Base-by-base conservation (phyloP, 352 stramenopile genomes). In the Phytophthora fragariae region DNA sequence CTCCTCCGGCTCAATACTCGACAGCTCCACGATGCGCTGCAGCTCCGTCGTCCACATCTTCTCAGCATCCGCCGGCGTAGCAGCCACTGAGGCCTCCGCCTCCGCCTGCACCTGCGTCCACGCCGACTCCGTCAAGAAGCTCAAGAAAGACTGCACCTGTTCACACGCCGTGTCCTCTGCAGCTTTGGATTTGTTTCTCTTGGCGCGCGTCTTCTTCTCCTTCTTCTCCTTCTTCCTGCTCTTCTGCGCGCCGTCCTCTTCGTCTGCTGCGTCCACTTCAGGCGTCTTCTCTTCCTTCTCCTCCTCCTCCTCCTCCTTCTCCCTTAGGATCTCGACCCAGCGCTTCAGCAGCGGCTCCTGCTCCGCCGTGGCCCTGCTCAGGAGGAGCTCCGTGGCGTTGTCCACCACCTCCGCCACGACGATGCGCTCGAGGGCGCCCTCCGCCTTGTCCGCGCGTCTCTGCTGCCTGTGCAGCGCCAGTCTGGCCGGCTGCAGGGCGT, bases 311-410 rank as follows among this genome's bases (percentile, higher is more conserved):
- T 57, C 35, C 61, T 44, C 49, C 19, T 76, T 37, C 9, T 86
- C 75, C 21, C 58, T 57, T 19, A 86, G 72, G 10, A 90, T 63
- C n/a, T 69, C 67, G 27, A 77, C 50, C 87, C 87, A 94, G 7
- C 71, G 59, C 62, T 76, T 71, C 15, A 94, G 66, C 60, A 83
- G 49, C 11, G 21, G 10, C 12, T 84, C 63, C 6, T 91, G 65
- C 1, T 73, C 75, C 8, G 59, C 73, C 0, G 55, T 73, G 5
- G 81, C 81, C 60, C 83, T 79, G 44, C 82, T 85, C 35, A 92
- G 67, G 47, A 94, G 61, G 58, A 94, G 58, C 49, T 94, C 87
- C 15, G 87, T 94, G 49, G 84, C 76, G 55, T 81, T 83, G 31
- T 94, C 85, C 15, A 92, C 71, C 39, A 94, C 68, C 61, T 94